A percentile compares a stretch with the other conserved stretches of the same genome.
Conservation (phyloP, 441 rosid species). For the Pelargonium australe region DNA sequence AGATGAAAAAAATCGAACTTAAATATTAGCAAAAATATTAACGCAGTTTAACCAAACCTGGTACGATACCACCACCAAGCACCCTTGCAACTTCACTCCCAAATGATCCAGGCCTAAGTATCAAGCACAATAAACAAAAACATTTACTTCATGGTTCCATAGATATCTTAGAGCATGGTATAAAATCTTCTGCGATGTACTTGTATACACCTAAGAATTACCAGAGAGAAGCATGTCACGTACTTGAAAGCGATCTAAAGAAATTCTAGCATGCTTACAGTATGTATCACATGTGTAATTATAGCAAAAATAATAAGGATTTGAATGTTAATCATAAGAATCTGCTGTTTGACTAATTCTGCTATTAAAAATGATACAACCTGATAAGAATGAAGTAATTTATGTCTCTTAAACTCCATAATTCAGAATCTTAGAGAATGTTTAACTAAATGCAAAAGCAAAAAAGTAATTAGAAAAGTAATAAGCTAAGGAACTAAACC, state of each 20-base stretch:
- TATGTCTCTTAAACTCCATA: background rate
- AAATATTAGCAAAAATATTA: background rate
- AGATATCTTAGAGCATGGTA: no score
- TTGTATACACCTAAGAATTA: background rate
- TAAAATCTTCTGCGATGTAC: background rate
- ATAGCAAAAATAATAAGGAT: background rate
- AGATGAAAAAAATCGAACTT: background rate
- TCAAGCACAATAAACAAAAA: constrained; percentile 21
- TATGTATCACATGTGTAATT: background rate
- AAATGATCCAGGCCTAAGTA: constrained; percentile 56
- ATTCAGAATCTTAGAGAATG: background rate
- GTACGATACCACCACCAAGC: constrained; percentile 95
- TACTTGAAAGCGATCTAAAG: background rate
- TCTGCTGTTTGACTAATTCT: background rate
- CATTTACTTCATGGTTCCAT: background rate
- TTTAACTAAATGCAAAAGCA: background rate
- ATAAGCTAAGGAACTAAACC: background rate
- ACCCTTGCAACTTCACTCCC: constrained; percentile 84
- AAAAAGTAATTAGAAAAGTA: background rate
- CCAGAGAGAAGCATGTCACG: background rate
- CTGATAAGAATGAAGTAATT: background rate
- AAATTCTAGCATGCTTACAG: background rate
- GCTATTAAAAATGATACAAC: background rate
- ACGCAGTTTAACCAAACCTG: constrained; percentile 46
- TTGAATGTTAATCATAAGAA: background rate